Evolutionary conservation across 495 filamentous ascomycete genomes (phyloP).

Genomic region (Hypoxylon cercidicola): DNA sequence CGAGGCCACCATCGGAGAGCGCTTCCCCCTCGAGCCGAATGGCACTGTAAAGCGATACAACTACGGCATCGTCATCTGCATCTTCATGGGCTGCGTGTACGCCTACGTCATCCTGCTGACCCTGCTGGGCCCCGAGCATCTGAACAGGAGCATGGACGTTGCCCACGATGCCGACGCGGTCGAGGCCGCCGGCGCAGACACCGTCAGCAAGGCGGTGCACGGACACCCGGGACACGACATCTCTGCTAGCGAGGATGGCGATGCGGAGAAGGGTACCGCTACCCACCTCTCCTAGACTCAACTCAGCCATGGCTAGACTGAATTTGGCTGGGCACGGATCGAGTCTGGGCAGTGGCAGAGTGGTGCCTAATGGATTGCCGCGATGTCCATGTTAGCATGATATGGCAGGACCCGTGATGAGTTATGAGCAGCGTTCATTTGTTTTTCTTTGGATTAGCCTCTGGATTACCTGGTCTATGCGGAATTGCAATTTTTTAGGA

Average conservation of each 20-base stretch:
- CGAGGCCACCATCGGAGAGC: slow-evolving; percentile 82
- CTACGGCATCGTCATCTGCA: slow-evolving; percentile 91
- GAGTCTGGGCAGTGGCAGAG: too few species aligned
- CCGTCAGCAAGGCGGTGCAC: slow-evolving; percentile 38
- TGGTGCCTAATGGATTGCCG: not conserved
- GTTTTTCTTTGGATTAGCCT: slow-evolving; percentile 10
- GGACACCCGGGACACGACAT: slow-evolving; percentile 10
- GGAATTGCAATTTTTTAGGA: not conserved
- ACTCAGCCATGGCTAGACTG: not conserved
- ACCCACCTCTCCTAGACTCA: slow-evolving; percentile 28
- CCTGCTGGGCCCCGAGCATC: slow-evolving; percentile 79
- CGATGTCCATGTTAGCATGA: not conserved
- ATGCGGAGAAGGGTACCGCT: slow-evolving; percentile 41
- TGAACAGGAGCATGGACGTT: slow-evolving; percentile 72
- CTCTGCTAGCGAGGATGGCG: slow-evolving; percentile 37
- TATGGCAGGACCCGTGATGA: slow-evolving; percentile 1
- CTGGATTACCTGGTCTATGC: not conserved
- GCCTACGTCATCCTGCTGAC: slow-evolving; percentile 81
- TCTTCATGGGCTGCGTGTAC: slow-evolving; percentile 94
- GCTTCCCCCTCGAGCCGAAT: slow-evolving; percentile 75
- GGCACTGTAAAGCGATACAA: slow-evolving; percentile 67
- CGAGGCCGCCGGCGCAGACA: slow-evolving; percentile 59
- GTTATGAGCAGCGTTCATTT: slow-evolving; percentile 1
- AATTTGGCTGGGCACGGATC: not conserved
- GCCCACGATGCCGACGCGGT: slow-evolving; percentile 72